Percentiles rank a stretch among this genome's conserved stretches.
phyloP scores from a whole-genome alignment of 169 alveolate genomes.

The Plasmodium gallinaceum region DNA sequence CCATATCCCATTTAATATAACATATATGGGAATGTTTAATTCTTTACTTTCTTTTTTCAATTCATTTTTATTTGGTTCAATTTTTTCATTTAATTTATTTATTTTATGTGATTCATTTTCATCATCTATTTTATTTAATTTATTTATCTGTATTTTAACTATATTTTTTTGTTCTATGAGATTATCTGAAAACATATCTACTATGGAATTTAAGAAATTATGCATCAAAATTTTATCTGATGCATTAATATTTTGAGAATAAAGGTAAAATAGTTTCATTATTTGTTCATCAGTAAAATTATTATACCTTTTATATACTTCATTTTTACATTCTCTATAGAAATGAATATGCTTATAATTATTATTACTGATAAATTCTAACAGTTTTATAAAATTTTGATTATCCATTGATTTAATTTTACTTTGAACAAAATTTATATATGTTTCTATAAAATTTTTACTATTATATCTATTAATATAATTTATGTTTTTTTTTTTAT shows the following conservation, averaged over 20 bases:
- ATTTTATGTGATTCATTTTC: not conserved
- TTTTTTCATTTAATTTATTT: not conserved
- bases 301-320: slow-evolving; percentile 58
- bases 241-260: slow-evolving; percentile 62
- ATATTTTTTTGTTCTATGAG: not conserved
- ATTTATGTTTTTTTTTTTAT: slow-evolving; percentile 26
- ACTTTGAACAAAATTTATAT: slow-evolving; percentile 31
- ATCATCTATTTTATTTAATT: not conserved
- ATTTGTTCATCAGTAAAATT: slow-evolving; percentile 38
- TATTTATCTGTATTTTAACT: not conserved
- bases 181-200: slow-evolving; percentile 10
- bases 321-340: slow-evolving; percentile 49
- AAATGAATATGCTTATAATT: slow-evolving; percentile 72
- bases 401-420: slow-evolving; percentile 60
- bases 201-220: slow-evolving; percentile 20
- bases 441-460: slow-evolving; percentile 57
- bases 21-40: slow-evolving; percentile 20
- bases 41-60: not conserved
- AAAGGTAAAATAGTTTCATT: slow-evolving; percentile 47
- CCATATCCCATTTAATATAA: slow-evolving; percentile 64
- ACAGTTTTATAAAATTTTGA: slow-evolving; percentile 48
- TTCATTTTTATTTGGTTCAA: no score
- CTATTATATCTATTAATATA: slow-evolving; percentile 11
- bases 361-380: slow-evolving; percentile 60
- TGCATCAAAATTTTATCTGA: slow-evolving; percentile 44